Evolutionary conservation across 139 green algal genomes (phyloP).

Genomic region (Penium margaritaceum): DNA sequence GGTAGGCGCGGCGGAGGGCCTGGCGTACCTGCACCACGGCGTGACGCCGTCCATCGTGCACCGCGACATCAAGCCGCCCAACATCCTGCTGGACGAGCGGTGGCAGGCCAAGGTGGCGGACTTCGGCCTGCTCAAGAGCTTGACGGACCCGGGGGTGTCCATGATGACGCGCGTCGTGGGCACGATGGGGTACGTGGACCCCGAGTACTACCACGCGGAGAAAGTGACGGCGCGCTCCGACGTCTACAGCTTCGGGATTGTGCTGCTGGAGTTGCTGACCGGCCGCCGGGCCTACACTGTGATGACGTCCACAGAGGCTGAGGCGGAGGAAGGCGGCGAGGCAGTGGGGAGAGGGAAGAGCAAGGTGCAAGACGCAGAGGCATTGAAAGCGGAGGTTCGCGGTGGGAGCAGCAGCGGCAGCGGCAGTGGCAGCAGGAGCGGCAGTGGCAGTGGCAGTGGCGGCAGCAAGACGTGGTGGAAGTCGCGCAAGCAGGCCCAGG

Average conservation of each 20-base stretch:
- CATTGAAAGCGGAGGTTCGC: no score
- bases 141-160: background rate
- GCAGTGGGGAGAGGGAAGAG: no score
- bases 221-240: background rate
- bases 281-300: no score
- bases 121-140: background rate
- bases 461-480: no score
- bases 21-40: conserved; percentile 45
- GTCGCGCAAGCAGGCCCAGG: no score
- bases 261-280: no score
- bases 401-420: no score
- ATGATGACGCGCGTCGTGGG: background rate
- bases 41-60: conserved; percentile 25
- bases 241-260: background rate
- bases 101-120: background rate
- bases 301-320: no score
- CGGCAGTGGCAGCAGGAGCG: no score
- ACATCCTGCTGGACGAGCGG: conserved; percentile 32
- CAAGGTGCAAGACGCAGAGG: no score
- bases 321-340: no score
- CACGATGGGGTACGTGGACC: conserved; percentile 2
- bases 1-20: conserved; percentile 10
- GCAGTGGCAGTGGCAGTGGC: no score
- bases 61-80: conserved; percentile 43
- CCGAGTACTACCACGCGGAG: background rate